phyloP scores from a whole-genome alignment of 208 protist species.

The Vickermania ingenoplastis region DNA sequence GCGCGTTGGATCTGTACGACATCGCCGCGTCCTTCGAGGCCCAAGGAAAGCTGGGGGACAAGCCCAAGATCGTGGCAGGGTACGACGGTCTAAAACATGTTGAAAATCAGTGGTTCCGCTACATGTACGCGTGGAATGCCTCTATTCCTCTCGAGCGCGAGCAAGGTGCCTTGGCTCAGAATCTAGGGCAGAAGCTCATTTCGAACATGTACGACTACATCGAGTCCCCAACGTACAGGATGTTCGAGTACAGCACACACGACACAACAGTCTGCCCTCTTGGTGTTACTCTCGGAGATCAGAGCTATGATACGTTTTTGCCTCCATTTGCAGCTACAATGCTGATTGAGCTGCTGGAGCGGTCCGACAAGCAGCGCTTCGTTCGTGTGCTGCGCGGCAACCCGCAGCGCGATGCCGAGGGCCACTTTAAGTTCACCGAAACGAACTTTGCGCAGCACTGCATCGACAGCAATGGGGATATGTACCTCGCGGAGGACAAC shows the following conservation, averaged over 20 bases:
- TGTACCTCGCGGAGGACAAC: constrained; percentile 30
- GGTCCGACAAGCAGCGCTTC: constrained; percentile 11
- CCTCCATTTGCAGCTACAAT: constrained; percentile 50
- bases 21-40: constrained; percentile 34
- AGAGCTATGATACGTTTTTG: constrained; percentile 23
- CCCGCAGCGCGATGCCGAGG: constrained; percentile 27
- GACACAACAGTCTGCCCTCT: constrained; percentile 32
- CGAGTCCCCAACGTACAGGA: constrained; percentile 15
- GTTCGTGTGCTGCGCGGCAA: constrained; percentile 42
- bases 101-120: constrained; percentile 14
- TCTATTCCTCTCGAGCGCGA: constrained; percentile 11
- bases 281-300: constrained; percentile 40
- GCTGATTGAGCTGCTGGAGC: constrained; percentile 48
- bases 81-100: constrained; percentile 9
- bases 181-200: constrained; percentile 18
- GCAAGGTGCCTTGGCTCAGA: constrained; percentile 22
- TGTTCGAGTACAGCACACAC: constrained; percentile 58
- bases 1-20: constrained; percentile 29
- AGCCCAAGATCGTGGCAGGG: constrained; percentile 14
- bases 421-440: constrained; percentile 27
- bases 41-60: constrained; percentile 11
- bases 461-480: constrained; percentile 16
- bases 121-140: constrained; percentile 21
- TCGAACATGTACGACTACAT: constrained; percentile 16
- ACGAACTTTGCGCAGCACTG: constrained; percentile 31